Percentiles rank a stretch among this genome's conserved stretches.
phyloP scores from a whole-genome alignment of 176 grass and related monocot genomes.

The Zoysia japonica region DNA sequence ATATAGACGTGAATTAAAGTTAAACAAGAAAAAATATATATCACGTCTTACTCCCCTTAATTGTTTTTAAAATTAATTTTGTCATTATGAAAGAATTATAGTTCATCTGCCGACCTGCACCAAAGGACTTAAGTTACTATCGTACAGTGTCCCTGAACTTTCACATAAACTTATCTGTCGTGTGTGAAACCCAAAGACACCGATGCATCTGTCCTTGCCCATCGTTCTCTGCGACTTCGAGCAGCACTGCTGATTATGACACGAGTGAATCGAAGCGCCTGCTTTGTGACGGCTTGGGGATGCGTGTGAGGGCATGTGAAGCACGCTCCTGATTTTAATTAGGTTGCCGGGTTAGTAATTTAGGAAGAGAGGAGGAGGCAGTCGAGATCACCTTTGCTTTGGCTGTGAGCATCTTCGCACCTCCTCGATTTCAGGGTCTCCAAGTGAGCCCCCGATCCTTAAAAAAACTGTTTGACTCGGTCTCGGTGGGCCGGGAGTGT shows the following conservation, averaged over 20 bases:
- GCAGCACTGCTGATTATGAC: conserved; percentile 18
- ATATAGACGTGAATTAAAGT: no score
- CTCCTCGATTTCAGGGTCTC: conserved; percentile 44
- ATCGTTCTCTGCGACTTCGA: not conserved
- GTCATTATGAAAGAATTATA: no score
- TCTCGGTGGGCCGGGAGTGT: not conserved
- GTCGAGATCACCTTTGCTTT: conserved; percentile 44
- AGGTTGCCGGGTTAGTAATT: conserved; percentile 13
- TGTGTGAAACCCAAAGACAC: not conserved
- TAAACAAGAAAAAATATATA: no score
- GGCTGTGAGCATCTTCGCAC: conserved; percentile 24
- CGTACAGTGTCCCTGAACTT: not conserved
- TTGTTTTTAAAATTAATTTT: no score
- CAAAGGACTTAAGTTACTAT: not conserved
- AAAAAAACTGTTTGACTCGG: conserved; percentile 33
- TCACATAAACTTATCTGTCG: conserved; percentile 10
- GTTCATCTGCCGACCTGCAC: not conserved
- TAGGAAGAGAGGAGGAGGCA: conserved; percentile 13
- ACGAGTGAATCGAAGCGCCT: not conserved
- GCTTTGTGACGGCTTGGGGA: conserved; percentile 24
- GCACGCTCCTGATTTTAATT: conserved; percentile 32
- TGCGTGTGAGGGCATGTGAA: conserved; percentile 39
- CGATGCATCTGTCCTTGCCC: not conserved
- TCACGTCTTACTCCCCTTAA: no score
- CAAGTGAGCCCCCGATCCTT: conserved; percentile 5